Conservation (phyloP, 768 basidiomycete genomes). For the Chalciporus piperatus region DNA sequence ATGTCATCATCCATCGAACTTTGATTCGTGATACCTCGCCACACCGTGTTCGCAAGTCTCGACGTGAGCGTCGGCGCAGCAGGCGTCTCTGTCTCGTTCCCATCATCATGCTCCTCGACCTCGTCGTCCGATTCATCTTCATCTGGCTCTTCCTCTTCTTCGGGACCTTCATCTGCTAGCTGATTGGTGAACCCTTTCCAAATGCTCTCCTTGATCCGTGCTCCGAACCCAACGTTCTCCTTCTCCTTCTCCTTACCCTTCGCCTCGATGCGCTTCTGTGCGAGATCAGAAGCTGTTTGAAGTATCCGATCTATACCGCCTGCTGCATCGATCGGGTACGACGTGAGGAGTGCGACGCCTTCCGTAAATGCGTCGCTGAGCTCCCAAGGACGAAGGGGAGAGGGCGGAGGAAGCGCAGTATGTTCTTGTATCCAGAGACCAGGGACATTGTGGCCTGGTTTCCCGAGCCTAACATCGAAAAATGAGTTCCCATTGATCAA, state of each 20-base stretch:
- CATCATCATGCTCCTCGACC: constrained; percentile 34
- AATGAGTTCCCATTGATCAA: too few species aligned
- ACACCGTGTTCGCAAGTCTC: constrained; percentile 60
- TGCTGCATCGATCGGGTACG: constrained; percentile 60
- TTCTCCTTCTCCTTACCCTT: constrained; percentile 23
- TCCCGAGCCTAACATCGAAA: constrained; percentile 47
- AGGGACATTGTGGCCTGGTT: constrained; percentile 38
- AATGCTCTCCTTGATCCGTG: constrained; percentile 54
- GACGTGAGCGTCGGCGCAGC: constrained; percentile 42
- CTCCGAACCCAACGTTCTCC: constrained; percentile 46
- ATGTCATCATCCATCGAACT: constrained; percentile 65
- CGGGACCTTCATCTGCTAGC: constrained; percentile 31
- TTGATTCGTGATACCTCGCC: constrained; percentile 76
- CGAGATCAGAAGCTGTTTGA: constrained; percentile 64
- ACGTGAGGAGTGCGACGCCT: constrained; percentile 60
- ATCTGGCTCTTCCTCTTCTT: constrained; percentile 32
- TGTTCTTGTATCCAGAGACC: constrained; percentile 57
- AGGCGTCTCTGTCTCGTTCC: constrained; percentile 45
- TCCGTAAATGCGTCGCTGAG: constrained; percentile 65
- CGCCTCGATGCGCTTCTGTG: constrained; percentile 46
- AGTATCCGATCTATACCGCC: constrained; percentile 72
- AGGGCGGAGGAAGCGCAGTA: constrained; percentile 34
- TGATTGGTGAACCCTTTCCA: constrained; percentile 70
- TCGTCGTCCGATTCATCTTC: constrained; percentile 32
- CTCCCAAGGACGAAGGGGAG: constrained; percentile 48